Conservation (phyloP, 2,329 filamentous ascomycete species). For the Aschersonia sp. region DNA sequence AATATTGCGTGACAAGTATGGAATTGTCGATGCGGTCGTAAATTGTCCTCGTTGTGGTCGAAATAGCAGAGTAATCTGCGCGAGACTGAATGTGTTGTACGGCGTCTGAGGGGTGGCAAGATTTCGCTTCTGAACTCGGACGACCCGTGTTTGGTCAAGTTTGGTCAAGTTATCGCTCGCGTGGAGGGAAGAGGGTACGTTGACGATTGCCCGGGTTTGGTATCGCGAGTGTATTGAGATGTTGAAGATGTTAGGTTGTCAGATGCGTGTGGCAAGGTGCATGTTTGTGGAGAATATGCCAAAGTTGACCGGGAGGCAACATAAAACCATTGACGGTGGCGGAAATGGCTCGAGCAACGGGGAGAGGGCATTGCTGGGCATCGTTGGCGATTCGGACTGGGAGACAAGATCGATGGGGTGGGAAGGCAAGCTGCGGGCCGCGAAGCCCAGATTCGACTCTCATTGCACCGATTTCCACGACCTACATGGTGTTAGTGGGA, state of each 20-base stretch:
- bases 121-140: no score
- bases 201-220: no score
- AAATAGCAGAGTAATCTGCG: no score
- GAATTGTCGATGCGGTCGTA: no score
- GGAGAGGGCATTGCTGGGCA: slow-evolving; percentile 2
- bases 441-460: slow-evolving; percentile 13
- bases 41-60: no score
- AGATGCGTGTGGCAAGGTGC: background rate
- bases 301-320: background rate
- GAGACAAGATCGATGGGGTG: background rate
- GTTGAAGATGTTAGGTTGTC: background rate
- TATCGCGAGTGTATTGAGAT: background rate
- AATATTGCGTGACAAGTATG: no score
- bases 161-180: no score
- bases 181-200: no score
- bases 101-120: no score
- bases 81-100: no score
- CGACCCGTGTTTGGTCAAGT: no score
- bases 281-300: background rate
- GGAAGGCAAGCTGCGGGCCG: slow-evolving; percentile 2
- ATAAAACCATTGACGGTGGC: background rate
- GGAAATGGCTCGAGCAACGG: slow-evolving; percentile 1
- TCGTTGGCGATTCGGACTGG: background rate
- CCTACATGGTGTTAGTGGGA: slow-evolving; percentile 10
- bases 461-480: slow-evolving; percentile 20